Evolutionary conservation across 768 basidiomycete genomes (phyloP).

Genomic region (Boletus pseudopeckii): DNA sequence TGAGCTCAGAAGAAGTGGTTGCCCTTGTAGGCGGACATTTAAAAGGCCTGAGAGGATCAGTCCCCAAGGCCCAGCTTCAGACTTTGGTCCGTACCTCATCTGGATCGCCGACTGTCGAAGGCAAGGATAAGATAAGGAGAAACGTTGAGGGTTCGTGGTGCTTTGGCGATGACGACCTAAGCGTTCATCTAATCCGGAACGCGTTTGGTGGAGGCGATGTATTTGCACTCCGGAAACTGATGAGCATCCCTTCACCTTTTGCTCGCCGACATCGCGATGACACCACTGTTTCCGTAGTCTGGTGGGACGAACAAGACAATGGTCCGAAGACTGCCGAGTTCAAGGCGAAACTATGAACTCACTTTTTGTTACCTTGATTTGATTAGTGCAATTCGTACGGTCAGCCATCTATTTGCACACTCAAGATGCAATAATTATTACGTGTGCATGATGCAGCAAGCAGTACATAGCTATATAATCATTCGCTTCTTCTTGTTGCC

Average conservation of each 20-base stretch:
- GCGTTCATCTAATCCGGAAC: slow-evolving; percentile 84
- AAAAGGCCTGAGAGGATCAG: slow-evolving; percentile 60
- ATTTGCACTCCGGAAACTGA: slow-evolving; percentile 47
- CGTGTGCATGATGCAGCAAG: slow-evolving; percentile 7
- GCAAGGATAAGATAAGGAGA: slow-evolving; percentile 47
- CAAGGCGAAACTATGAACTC: slow-evolving; percentile 49
- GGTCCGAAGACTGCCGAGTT: slow-evolving; percentile 35
- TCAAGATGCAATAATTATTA: slow-evolving; percentile 2
- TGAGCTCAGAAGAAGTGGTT: slow-evolving; percentile 82
- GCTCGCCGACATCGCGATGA: slow-evolving; percentile 82
- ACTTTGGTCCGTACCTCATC: slow-evolving; percentile 50
- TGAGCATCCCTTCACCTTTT: slow-evolving; percentile 82
- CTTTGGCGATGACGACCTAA: slow-evolving; percentile 75
- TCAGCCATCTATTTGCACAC: background rate
- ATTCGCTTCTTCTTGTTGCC: slow-evolving; percentile 34
- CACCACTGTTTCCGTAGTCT: slow-evolving; percentile 78
- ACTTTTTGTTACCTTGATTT: background rate
- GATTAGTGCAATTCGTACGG: background rate
- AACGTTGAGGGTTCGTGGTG: slow-evolving; percentile 57
- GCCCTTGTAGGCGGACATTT: slow-evolving; percentile 82
- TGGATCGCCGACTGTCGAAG: slow-evolving; percentile 57
- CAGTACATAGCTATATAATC: slow-evolving; percentile 32
- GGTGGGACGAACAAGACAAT: slow-evolving; percentile 69
- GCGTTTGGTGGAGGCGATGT: slow-evolving; percentile 86
- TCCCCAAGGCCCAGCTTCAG: slow-evolving; percentile 58